Evolutionary conservation across 2,329 filamentous ascomycete species (phyloP).

Genomic region (Bipolaris sorokiniana): DNA sequence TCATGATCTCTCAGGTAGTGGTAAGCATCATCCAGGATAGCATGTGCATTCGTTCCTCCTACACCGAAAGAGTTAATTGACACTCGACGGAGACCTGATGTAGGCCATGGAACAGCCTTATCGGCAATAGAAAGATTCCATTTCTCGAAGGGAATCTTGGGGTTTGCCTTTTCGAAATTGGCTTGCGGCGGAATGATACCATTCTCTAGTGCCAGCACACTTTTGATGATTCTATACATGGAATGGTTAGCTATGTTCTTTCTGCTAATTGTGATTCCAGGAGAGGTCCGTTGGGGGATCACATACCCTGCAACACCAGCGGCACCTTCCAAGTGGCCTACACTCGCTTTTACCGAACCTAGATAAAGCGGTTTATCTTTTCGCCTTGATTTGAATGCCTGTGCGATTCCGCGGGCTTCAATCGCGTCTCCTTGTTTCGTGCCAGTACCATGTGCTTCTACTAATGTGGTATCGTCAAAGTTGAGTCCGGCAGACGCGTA

Average conservation of each 20-base stretch:
- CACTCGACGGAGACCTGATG: slow-evolving; percentile 8
- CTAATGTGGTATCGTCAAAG: not conserved
- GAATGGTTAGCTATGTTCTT: not conserved
- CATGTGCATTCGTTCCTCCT: slow-evolving; percentile 8
- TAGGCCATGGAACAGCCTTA: slow-evolving; percentile 15
- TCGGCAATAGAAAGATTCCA: slow-evolving; percentile 4
- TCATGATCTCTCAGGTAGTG: not conserved
- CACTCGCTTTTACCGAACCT: not conserved
- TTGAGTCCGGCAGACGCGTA: not conserved
- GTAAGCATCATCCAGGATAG: slow-evolving; percentile 18
- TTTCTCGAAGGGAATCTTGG: slow-evolving; percentile 7
- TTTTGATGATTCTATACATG: slow-evolving; percentile 1
- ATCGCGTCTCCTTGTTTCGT: not conserved
- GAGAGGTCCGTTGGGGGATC: not conserved
- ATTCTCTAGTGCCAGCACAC: slow-evolving; percentile 1
- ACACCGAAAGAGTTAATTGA: slow-evolving; percentile 41
- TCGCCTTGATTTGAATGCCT: not conserved
- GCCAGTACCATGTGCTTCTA: slow-evolving; percentile 4
- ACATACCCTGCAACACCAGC: slow-evolving; percentile 4
- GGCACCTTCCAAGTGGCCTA: slow-evolving; percentile 1
- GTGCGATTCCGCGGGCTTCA: slow-evolving; percentile 1
- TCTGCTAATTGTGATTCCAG: not conserved
- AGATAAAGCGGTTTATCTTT: not conserved
- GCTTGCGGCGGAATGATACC: not conserved
- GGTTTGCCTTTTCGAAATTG: slow-evolving; percentile 3